Evolutionary conservation across 1,284 basidiomycete genomes (phyloP).

Genomic region (Gymnopus androsaceus): DNA sequence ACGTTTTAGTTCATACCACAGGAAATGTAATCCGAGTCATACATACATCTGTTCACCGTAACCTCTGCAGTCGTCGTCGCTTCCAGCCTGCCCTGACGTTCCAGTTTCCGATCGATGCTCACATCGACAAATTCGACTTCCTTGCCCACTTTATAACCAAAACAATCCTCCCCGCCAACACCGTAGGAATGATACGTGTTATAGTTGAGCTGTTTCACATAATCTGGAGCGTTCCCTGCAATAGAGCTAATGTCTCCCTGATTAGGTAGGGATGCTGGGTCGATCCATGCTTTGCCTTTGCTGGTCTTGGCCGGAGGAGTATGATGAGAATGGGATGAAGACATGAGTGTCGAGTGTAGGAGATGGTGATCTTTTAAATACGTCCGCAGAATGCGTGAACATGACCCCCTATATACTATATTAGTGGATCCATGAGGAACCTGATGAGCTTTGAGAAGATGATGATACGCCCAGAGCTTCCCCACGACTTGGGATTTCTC

Average conservation of each 20-base stretch:
- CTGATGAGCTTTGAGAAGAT: too few species aligned
- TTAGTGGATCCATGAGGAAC: too few species aligned
- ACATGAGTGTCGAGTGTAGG: too few species aligned
- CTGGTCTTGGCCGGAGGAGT: neutral
- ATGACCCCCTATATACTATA: too few species aligned
- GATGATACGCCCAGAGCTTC: too few species aligned
- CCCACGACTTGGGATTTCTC: too few species aligned
- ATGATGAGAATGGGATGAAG: neutral
- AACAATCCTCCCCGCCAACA: slow-evolving; percentile 59
- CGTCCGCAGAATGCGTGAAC: too few species aligned
- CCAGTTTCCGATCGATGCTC: slow-evolving; percentile 44
- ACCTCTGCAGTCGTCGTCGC: slow-evolving; percentile 62
- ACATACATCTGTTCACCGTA: slow-evolving; percentile 57
- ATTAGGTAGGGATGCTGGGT: slow-evolving; percentile 57
- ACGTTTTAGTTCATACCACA: slow-evolving; percentile 1
- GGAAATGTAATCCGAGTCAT: neutral
- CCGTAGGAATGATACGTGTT: slow-evolving; percentile 70
- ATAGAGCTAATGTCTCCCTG: slow-evolving; percentile 55
- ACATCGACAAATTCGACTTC: slow-evolving; percentile 61
- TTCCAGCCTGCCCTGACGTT: slow-evolving; percentile 51
- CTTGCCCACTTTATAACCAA: slow-evolving; percentile 61
- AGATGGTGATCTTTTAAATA: too few species aligned
- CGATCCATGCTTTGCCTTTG: slow-evolving; percentile 54
- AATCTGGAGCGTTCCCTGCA: slow-evolving; percentile 59
- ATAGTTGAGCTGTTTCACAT: slow-evolving; percentile 62